Conservation (phyloP, 352 stramenopile species). For the Pythium aristosporum region DNA sequence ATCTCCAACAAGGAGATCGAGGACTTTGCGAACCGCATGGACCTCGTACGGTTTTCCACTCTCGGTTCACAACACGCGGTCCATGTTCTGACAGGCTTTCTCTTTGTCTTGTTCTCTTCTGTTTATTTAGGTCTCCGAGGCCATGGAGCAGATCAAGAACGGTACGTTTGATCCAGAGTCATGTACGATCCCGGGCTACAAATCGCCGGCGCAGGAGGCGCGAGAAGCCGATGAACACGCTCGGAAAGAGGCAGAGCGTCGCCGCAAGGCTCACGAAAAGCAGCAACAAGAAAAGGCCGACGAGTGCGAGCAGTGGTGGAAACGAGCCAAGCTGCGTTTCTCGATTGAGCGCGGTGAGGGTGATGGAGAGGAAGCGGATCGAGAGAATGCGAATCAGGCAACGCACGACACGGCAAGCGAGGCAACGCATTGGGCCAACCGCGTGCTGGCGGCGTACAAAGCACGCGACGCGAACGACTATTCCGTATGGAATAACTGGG, state of each 20-base stretch:
- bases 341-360: slow-evolving; percentile 30
- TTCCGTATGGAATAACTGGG: slow-evolving; percentile 75
- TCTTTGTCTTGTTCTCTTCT: neutral
- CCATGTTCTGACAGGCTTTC: neutral
- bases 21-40: slow-evolving; percentile 66
- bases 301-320: slow-evolving; percentile 70
- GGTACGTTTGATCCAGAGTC: slow-evolving; percentile 72
- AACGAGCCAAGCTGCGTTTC: slow-evolving; percentile 56
- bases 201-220: slow-evolving; percentile 71
- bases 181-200: slow-evolving; percentile 83
- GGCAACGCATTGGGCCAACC: slow-evolving; percentile 45
- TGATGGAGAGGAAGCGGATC: slow-evolving; percentile 17
- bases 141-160: slow-evolving; percentile 80
- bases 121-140: slow-evolving; percentile 48
- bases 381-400: slow-evolving; percentile 3
- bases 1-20: slow-evolving; percentile 69
- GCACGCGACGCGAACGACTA: slow-evolving; percentile 80
- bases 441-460: slow-evolving; percentile 68
- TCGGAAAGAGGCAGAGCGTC: slow-evolving; percentile 39
- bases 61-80: neutral
- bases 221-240: slow-evolving; percentile 40
- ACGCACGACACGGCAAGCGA: slow-evolving; percentile 19
- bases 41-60: slow-evolving; percentile 40
- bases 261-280: slow-evolving; percentile 43
- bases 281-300: slow-evolving; percentile 47